These are phyloP conservation scores for Calonectria crousiana DNA, from an alignment of 2,329 filamentous ascomycete genomes.

Conservation along the genomic window DNA sequence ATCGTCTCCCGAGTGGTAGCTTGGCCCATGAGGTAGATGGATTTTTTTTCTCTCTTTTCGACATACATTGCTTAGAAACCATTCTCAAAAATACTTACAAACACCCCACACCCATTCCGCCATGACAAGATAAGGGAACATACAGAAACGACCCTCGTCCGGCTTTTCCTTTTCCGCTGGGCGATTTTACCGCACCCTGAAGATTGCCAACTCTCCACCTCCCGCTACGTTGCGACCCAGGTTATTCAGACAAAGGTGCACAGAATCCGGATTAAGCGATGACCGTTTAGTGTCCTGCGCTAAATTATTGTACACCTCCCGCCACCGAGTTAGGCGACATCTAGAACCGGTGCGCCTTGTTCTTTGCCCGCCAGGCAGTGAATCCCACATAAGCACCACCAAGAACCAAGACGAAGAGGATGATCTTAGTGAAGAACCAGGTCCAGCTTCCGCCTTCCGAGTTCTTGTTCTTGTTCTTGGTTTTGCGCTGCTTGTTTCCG, in stretches of 20 bases:
- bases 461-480: conserved; percentile 51
- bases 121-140: conserved; percentile 24
- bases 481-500: conserved; percentile 51
- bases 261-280: conserved; percentile 20
- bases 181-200: conserved; percentile 13
- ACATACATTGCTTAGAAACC: conserved; percentile 18
- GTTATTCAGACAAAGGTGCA: conserved; percentile 25
- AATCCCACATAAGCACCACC: conserved; percentile 87
- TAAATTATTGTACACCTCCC: conserved; percentile 10
- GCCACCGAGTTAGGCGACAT: background rate
- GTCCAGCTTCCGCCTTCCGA: conserved; percentile 64
- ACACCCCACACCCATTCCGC: conserved; percentile 17
- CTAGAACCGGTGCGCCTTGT: conserved; percentile 70
- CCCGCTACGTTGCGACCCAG: background rate
- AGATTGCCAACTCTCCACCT: background rate
- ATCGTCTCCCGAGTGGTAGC: background rate
- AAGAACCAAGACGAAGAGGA: conserved; percentile 78
- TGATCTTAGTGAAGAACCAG: conserved; percentile 81
- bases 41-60: conserved; percentile 6
- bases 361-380: conserved; percentile 81
- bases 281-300: conserved; percentile 9
- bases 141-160: conserved; percentile 13
- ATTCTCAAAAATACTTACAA: conserved; percentile 28
- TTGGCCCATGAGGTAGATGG: background rate
- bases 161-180: conserved; percentile 7